Evolutionary conservation across 371 early-diverging fungal species (phyloP).

Genomic region (Mycotypha africana): DNA sequence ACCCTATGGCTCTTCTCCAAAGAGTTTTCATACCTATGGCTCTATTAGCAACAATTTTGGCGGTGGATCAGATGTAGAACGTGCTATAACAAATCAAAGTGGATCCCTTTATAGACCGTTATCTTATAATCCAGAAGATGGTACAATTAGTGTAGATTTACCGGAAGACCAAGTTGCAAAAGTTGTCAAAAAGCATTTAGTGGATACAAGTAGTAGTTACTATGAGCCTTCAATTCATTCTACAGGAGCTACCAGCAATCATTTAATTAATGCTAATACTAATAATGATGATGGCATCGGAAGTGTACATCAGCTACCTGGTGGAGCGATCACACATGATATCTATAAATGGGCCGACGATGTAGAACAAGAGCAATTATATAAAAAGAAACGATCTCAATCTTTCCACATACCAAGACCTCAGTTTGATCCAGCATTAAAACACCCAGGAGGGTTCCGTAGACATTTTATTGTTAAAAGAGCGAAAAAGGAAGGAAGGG

Average conservation of each 20-base stretch:
- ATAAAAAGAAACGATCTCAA: slow-evolving; percentile 33
- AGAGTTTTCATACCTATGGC: slow-evolving; percentile 23
- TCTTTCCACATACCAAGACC: slow-evolving; percentile 27
- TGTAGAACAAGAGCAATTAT: slow-evolving; percentile 24
- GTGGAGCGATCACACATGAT: slow-evolving; percentile 48
- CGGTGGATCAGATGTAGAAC: slow-evolving; percentile 34
- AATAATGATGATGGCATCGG: slow-evolving; percentile 10
- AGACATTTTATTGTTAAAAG: slow-evolving; percentile 75
- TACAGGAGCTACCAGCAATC: too few relatives aligned
- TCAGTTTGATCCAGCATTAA: slow-evolving; percentile 32
- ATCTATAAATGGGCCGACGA: slow-evolving; percentile 58
- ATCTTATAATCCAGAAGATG: slow-evolving; percentile 34
- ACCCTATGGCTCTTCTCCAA: slow-evolving; percentile 30
- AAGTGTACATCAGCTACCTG: slow-evolving; percentile 40
- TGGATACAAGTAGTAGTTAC: slow-evolving; percentile 38
- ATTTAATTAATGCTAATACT: slow-evolving; percentile 13
- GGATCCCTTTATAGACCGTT: slow-evolving; percentile 27
- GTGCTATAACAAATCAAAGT: slow-evolving; percentile 20
- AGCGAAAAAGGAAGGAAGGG: slow-evolving; percentile 61
- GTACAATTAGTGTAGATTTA: slow-evolving; percentile 43
- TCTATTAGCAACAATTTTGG: too few relatives aligned
- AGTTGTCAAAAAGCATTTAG: slow-evolving; percentile 65
- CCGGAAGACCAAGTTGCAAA: slow-evolving; percentile 63
- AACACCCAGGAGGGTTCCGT: slow-evolving; percentile 86
- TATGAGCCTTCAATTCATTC: slow-evolving; percentile 18